These are phyloP conservation scores for Linaria vulgaris DNA, from an alignment of 257 asterid genomes.

Conservation along the genomic window DNA sequence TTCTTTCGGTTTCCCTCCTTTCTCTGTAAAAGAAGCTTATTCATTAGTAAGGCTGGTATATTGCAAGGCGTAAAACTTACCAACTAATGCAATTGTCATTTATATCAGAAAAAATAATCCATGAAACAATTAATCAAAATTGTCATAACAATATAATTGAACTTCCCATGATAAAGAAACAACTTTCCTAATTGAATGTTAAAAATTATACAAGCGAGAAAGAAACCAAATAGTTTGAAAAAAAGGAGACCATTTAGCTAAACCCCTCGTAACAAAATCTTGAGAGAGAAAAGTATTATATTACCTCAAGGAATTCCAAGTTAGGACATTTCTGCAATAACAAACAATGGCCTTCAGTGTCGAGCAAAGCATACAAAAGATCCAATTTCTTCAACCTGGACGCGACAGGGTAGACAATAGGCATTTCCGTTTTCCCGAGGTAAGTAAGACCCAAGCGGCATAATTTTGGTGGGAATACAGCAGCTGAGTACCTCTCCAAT, in stretches of 20 bases:
- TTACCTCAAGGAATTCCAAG: slow-evolving; percentile 62
- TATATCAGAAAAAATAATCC: slow-evolving; percentile 6
- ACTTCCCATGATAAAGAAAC: neutral
- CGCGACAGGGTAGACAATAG: slow-evolving; percentile 51
- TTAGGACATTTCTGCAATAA: slow-evolving; percentile 48
- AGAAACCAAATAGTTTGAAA: neutral
- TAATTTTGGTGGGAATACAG: slow-evolving; percentile 40
- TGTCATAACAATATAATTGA: neutral
- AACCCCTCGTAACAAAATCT: slow-evolving; percentile 1
- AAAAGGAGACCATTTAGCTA: slow-evolving; percentile 9
- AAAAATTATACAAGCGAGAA: neutral
- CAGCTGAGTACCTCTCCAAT: slow-evolving; percentile 30
- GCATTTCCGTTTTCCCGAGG: slow-evolving; percentile 48
- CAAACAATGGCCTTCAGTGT: slow-evolving; percentile 55
- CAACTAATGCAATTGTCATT: slow-evolving; percentile 1
- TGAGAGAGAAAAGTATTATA: neutral
- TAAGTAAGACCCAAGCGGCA: slow-evolving; percentile 50
- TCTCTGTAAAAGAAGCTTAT: neutral
- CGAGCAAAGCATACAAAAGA: slow-evolving; percentile 52
- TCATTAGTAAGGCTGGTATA: neutral
- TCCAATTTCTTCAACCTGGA: slow-evolving; percentile 46
- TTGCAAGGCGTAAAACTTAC: slow-evolving; percentile 2
- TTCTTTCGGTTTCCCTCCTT: too few species aligned
- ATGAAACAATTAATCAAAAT: neutral
- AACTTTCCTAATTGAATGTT: neutral